These are phyloP conservation scores for Hypoxylon sp. DNA, from an alignment of 2,329 filamentous ascomycete genomes.

Conservation along the genomic window DNA sequence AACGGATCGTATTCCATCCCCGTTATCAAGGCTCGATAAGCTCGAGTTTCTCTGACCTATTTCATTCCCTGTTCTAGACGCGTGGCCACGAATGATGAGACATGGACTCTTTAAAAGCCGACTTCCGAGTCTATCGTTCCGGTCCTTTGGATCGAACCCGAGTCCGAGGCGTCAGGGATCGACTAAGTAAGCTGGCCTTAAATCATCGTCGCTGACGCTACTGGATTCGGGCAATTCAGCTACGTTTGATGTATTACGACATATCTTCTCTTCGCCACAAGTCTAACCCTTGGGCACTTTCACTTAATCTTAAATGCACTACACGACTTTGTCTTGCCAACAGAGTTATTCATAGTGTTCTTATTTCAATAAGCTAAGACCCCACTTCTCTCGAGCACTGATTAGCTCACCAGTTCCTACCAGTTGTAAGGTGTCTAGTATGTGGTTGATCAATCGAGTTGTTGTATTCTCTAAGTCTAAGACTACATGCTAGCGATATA, in stretches of 20 bases:
- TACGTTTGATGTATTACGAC: conserved; percentile 11
- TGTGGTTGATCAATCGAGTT: too few species aligned
- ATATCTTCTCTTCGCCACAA: background rate
- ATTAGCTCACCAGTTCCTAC: background rate
- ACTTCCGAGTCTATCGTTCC: background rate
- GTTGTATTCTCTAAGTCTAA: too few species aligned
- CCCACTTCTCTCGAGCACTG: background rate
- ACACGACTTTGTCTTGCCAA: background rate
- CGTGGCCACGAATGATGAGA: conserved; percentile 3
- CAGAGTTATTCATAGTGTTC: background rate
- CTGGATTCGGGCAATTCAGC: conserved; percentile 1
- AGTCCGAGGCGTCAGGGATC: conserved; percentile 4
- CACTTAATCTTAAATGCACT: background rate
- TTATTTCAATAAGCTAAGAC: background rate
- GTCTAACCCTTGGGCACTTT: background rate
- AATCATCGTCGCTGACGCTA: conserved; percentile 8
- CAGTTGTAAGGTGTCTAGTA: too few species aligned
- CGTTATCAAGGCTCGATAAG: conserved; percentile 34
- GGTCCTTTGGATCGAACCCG: conserved; percentile 6
- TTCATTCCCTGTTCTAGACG: conserved; percentile 9
- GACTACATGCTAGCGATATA: too few species aligned
- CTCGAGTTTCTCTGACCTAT: conserved; percentile 6
- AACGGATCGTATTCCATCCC: conserved; percentile 16
- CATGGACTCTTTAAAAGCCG: background rate
- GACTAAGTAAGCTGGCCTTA: conserved; percentile 2